Conservation (phyloP, 306 rosid genomes). For the Alnus glutinosa region DNA sequence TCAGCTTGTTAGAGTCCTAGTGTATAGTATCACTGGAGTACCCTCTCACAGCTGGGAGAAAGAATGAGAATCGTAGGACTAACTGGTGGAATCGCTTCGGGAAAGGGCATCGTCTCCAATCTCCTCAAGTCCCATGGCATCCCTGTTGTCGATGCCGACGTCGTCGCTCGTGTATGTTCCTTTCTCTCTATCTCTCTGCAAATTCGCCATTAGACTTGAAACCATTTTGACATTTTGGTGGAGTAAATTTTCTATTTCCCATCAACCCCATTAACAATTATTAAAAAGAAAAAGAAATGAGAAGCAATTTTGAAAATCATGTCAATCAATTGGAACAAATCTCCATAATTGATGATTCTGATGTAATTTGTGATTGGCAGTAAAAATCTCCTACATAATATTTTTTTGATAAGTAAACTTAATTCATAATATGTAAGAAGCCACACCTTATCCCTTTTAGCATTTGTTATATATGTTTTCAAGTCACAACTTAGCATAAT, state of each 20-base stretch:
- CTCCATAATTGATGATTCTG: not conserved
- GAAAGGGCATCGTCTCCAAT: constrained; percentile 86
- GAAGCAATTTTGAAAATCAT: not conserved
- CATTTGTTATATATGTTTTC: not conserved
- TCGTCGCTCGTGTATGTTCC: constrained; percentile 69
- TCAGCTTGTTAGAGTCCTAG: not conserved
- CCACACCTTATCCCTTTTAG: too few species aligned
- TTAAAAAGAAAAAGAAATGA: too few species aligned
- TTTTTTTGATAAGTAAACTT: too few species aligned
- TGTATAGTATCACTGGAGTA: too few species aligned
- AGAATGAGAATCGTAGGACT: constrained; percentile 81
- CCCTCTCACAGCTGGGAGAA: not conserved
- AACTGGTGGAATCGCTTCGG: constrained; percentile 81
- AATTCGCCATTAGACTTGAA: not conserved
- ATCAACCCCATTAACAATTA: not conserved
- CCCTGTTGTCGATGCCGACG: constrained; percentile 74
- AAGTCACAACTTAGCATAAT: not conserved
- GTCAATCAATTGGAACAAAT: not conserved
- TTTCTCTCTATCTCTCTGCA: not conserved
- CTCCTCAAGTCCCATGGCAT: constrained; percentile 68
- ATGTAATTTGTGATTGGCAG: not conserved
- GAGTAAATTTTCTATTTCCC: too few species aligned
- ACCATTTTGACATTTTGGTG: too few species aligned
- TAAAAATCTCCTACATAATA: not conserved
- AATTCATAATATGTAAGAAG: not conserved